Evolutionary conservation across 2,329 filamentous ascomycete species (phyloP), one percentile per base, ranked within the genome.

Genomic region (Byssothecium circinans): DNA sequence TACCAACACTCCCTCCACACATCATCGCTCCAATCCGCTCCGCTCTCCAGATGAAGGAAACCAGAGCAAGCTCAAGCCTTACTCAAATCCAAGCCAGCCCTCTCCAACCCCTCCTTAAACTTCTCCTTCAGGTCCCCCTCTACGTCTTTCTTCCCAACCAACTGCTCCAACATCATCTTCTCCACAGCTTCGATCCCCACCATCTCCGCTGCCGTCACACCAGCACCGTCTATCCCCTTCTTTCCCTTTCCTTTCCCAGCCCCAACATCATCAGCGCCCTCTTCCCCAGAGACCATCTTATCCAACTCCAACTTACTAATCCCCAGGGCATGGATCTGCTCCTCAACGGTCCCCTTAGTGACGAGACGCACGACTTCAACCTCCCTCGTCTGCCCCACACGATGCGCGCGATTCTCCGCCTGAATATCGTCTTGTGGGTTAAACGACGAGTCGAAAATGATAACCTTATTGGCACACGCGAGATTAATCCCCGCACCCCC

Each of bases 341-440:
- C 91, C 71, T 99, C 94, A 22, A 99, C 89, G 0, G 92, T 95
- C 47, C 81, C 82, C 47, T 80, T 81, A 0, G 88, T 88, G 44
- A 99, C 87, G 1, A 99, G 79, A 23, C 91, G 80, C 33, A 96
- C 84, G 33, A 99, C 88, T 67, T 99, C 92, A 1, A 99, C 94
- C 29, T 92, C 87, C 14, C 89, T 80, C 23, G 83, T 91, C 75
- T 99, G 94, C 0, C 94, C 94, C 8, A 99, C 89, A 12, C 94
- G 87, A 73, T 99, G 94, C 0, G 94, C 94, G 15, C 94, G 86
- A 69, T 99, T 97, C 76, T 97, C 94, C 0, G 94, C 94, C 70
- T 99, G 94, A n/a, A 96, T 85, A 66, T 99, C 94, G 59, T 97
- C 92, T 67, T 99, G 94, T 0, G 94, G 94, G 61, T 99, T 99